Percentiles rank a stretch among this genome's conserved stretches.
These are phyloP conservation scores for Aureobasidium leucospermi DNA, from an alignment of 2,329 filamentous ascomycete genomes.

Conservation along the genomic window DNA sequence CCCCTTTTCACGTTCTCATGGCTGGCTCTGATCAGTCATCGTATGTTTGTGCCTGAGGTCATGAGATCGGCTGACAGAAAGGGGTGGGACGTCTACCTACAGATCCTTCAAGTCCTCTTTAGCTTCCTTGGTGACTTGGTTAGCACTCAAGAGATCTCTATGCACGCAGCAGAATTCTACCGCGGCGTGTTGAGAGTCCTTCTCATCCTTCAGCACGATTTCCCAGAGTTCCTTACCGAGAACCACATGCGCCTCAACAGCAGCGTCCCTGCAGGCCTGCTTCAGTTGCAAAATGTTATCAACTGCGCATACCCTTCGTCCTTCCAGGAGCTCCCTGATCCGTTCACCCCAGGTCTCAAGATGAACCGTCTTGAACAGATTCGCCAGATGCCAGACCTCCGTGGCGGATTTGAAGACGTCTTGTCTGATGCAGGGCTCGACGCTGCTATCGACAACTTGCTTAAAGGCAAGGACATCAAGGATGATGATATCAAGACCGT, in stretches of 20 bases:
- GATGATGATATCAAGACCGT: slow-evolving; percentile 71
- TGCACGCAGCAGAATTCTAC: slow-evolving; percentile 74
- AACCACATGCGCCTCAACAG: slow-evolving; percentile 78
- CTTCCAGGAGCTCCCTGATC: slow-evolving; percentile 58
- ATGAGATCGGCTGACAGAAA: slow-evolving; percentile 58
- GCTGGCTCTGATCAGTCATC: slow-evolving; percentile 75
- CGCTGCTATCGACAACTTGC: slow-evolving; percentile 43
- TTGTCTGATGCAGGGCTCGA: slow-evolving; percentile 46
- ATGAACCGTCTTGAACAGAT: slow-evolving; percentile 70
- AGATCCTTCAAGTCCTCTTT: slow-evolving; percentile 42
- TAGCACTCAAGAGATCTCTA: slow-evolving; percentile 62
- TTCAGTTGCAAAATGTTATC: slow-evolving; percentile 82
- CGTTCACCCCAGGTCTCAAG: slow-evolving; percentile 65
- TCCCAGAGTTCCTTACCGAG: slow-evolving; percentile 83
- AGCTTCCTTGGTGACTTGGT: slow-evolving; percentile 71
- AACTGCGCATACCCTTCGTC: slow-evolving; percentile 69
- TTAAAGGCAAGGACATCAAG: slow-evolving; percentile 47
- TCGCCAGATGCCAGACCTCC: slow-evolving; percentile 57
- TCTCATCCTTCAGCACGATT: slow-evolving; percentile 84
- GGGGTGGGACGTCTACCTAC: slow-evolving; percentile 71
- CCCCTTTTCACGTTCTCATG: slow-evolving; percentile 81
- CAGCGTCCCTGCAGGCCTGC: slow-evolving; percentile 73
- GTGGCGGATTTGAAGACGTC: slow-evolving; percentile 53
- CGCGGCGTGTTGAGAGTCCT: slow-evolving; percentile 76
- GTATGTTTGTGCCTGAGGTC: slow-evolving; percentile 73